Percentiles rank a stretch among this genome's conserved stretches.
Evolutionary conservation across 1,139 yeast genomes (phyloP).

Genomic region (Arxiozyma heterogenica): DNA sequence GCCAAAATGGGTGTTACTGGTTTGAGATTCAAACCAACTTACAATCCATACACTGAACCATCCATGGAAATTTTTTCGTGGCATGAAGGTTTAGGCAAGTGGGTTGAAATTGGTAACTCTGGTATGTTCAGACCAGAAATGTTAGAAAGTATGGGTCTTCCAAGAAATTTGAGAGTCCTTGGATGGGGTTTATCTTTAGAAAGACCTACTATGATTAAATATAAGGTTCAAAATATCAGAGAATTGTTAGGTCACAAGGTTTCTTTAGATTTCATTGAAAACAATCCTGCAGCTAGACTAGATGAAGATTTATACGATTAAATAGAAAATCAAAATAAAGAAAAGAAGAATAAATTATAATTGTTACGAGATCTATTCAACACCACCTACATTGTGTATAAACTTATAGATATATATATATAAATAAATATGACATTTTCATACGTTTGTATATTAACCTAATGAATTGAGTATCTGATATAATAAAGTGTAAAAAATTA

Average conservation of each 20-base stretch:
- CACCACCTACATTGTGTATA: background rate
- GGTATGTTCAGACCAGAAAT: slow-evolving; percentile 99
- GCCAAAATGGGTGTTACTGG: slow-evolving; percentile 94
- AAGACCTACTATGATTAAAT: slow-evolving; percentile 98
- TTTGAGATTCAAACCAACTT: slow-evolving; percentile 95
- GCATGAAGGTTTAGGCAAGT: slow-evolving; percentile 87
- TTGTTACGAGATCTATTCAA: background rate
- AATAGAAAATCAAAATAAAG: background rate
- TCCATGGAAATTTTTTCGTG: slow-evolving; percentile 95
- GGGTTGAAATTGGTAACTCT: slow-evolving; percentile 99
- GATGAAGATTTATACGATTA: slow-evolving; percentile 52
- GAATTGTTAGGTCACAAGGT: slow-evolving; percentile 93
- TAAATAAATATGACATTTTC: background rate
- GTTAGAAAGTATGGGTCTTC: slow-evolving; percentile 97
- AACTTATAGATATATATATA: slow-evolving; percentile 1
- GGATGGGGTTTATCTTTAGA: slow-evolving; percentile 98
- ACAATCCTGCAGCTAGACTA: slow-evolving; percentile 94
- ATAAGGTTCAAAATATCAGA: slow-evolving; percentile 90
- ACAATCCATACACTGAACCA: slow-evolving; percentile 98
- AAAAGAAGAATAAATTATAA: no score
- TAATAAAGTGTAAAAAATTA: background rate
- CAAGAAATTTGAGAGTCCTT: slow-evolving; percentile 83
- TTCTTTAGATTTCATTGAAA: slow-evolving; percentile 83
- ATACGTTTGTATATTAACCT: background rate
- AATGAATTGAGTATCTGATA: background rate